Base-by-base conservation (phyloP, 257 asterid genomes). In the Lycium ferocissimum region DNA sequence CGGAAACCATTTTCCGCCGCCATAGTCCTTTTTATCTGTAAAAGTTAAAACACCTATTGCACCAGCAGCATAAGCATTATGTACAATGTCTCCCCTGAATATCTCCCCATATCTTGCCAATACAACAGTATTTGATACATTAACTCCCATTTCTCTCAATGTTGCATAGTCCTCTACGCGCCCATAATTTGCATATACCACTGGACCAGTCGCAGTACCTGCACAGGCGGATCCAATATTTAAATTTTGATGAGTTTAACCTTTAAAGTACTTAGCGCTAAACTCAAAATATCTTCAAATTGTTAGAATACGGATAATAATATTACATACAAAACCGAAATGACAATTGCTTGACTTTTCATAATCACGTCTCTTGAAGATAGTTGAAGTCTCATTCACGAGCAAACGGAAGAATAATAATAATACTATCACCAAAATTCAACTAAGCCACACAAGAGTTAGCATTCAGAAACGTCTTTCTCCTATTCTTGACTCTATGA, bases 1-100 rank as follows among this genome's bases (percentile, higher is more conserved):
- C 2, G 99, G 97, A 72, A 94, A 95, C 98, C 99, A 94, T 85
- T 91, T 90, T 6, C 76, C 88, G n/a, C 98, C 96, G 11, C 98
- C 97, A 63, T 92, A 95, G 59, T 95, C 98, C 87, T 91, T 94
- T 90, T 91, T 92, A 43, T 95, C 99, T 0, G 97, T 94, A 86
- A 89, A 95, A 51, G 94, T 90, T 83, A 94, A 13, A 14, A 87
- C 97, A 9, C 94, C 98, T 22, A 49, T 51, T 6, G 97, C 99
- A 57, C 98, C 99, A 15, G 86, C 97, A 3, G 84, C 93, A 20
- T 89, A 83, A 20, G 95, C 97, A 66, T 92, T 94, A 85, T 80
- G 85, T 17, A 95, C 96, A 47, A 95, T 93, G 87, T 95, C 97
- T 84, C 98, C 99, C 90, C 99, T 92, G 85, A 37, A 95, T 56